Conservation (phyloP, 202 grass and related monocot species). For the Setaria viridis region DNA sequence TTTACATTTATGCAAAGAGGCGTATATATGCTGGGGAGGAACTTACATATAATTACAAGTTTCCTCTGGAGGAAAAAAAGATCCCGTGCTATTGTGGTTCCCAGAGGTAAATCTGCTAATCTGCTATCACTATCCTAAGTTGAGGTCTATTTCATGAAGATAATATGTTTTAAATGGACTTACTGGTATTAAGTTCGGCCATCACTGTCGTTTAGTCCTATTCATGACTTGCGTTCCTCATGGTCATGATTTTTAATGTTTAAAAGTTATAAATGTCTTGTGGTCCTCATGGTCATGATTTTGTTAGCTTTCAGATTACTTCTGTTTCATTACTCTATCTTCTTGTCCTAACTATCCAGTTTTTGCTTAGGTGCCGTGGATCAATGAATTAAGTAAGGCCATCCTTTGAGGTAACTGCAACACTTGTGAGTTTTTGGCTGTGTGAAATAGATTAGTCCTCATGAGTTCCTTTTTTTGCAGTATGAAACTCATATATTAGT, state of each 20-base stretch:
- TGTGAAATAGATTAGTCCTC: background rate
- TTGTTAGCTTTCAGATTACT: slow-evolving; percentile 31
- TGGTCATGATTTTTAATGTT: slow-evolving; percentile 4
- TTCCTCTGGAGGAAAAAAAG: slow-evolving; percentile 92
- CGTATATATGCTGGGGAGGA: slow-evolving; percentile 88
- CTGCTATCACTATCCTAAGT: slow-evolving; percentile 29
- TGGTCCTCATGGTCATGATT: slow-evolving; percentile 5
- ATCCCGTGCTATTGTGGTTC: slow-evolving; percentile 95
- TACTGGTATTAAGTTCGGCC: background rate
- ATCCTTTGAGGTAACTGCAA: slow-evolving; percentile 37
- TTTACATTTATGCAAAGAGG: slow-evolving; percentile 95
- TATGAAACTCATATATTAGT: slow-evolving; percentile 5
- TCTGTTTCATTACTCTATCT: slow-evolving; percentile 24
- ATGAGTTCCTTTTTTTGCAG: slow-evolving; percentile 17
- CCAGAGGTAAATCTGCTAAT: slow-evolving; percentile 66
- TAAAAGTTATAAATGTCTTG: too few relatives aligned
- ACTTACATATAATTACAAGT: slow-evolving; percentile 98
- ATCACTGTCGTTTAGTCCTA: background rate
- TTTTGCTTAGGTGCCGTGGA: slow-evolving; percentile 86
- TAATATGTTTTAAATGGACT: slow-evolving; percentile 21
- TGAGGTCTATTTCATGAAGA: slow-evolving; percentile 25
- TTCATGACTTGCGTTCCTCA: background rate
- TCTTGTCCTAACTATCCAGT: slow-evolving; percentile 37
- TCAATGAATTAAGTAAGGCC: slow-evolving; percentile 93
- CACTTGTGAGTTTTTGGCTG: background rate